Conservation (phyloP, 192 early-diverging fungal species). For the Podila epigama region DNA sequence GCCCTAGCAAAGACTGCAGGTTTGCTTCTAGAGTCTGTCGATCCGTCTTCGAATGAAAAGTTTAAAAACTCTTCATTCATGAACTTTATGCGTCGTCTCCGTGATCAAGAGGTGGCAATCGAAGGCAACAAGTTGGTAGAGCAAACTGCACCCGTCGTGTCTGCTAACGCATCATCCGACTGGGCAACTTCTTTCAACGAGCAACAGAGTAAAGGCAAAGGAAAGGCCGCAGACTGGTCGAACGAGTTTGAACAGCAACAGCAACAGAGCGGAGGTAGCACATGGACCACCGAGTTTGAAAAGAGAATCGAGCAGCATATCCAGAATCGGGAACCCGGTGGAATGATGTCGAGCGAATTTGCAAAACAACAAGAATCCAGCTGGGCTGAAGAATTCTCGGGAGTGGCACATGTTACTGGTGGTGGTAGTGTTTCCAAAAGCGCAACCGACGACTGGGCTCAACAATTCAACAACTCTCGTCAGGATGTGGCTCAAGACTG, state of each 20-base stretch:
- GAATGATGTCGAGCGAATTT: constrained; percentile 63
- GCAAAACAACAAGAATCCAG: constrained; percentile 62
- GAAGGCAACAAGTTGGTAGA: constrained; percentile 90
- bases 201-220: constrained; percentile 37
- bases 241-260: constrained; percentile 39
- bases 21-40: constrained; percentile 79
- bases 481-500: constrained; percentile 24
- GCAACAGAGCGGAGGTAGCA: constrained; percentile 50
- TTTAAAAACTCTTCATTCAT: constrained; percentile 93
- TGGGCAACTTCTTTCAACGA: constrained; percentile 45
- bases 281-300: constrained; percentile 79
- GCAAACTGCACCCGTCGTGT: constrained; percentile 26
- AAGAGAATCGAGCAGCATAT: constrained; percentile 61
- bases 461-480: constrained; percentile 45
- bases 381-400: constrained; percentile 69
- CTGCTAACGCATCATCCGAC: constrained; percentile 9
- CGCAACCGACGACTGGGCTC: constrained; percentile 45
- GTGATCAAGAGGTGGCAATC: constrained; percentile 87
- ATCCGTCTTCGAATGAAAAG: constrained; percentile 85
- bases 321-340: constrained; percentile 55
- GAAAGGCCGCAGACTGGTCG: constrained; percentile 33
- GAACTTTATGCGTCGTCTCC: constrained; percentile 90
- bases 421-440: too few species aligned
- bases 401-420: constrained; percentile 52
- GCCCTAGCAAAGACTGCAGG: constrained; percentile 84